These are phyloP conservation scores for Neofusicoccum umdonicola DNA, from an alignment of 2,329 filamentous ascomycete species.

Conservation along the genomic window DNA sequence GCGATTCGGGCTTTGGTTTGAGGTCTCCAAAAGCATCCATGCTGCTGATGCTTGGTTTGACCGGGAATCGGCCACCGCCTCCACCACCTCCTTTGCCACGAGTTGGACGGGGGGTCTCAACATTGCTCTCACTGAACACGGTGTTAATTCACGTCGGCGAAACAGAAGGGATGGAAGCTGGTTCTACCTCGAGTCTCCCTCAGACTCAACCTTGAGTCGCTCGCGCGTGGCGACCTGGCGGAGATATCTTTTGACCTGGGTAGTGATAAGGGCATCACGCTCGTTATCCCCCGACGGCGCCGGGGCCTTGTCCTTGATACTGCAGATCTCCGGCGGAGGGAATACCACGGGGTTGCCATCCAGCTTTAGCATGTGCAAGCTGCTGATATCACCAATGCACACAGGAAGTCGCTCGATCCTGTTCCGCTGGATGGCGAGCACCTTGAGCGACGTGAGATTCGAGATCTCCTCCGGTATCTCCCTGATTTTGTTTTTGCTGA, in stretches of 20 bases:
- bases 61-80: conserved; percentile 57
- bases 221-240: conserved; percentile 41
- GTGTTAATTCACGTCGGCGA: conserved; percentile 18
- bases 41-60: conserved; percentile 66
- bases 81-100: conserved; percentile 42
- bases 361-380: conserved; percentile 83
- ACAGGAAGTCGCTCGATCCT: conserved; percentile 79
- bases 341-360: conserved; percentile 84
- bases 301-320: conserved; percentile 39
- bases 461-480: conserved; percentile 75
- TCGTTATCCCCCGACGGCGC: conserved; percentile 57
- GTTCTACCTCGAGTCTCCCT: conserved; percentile 43
- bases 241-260: conserved; percentile 60
- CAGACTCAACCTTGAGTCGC: conserved; percentile 43
- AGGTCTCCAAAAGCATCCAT: conserved; percentile 56
- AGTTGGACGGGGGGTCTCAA: conserved; percentile 73
- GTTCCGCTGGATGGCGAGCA: conserved; percentile 84
- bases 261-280: conserved; percentile 59
- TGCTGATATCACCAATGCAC: conserved; percentile 84
- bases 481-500: conserved; percentile 82
- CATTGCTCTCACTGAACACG: conserved; percentile 63
- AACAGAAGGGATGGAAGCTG: background rate
- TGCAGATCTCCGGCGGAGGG: conserved; percentile 55
- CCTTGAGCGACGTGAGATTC: conserved; percentile 80
- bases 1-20: conserved; percentile 62